A percentile compares a stretch with the other conserved stretches of the same genome.
Evolutionary conservation across 192 early-diverging fungal species (phyloP).

Genomic region (Coemansia sp.): DNA sequence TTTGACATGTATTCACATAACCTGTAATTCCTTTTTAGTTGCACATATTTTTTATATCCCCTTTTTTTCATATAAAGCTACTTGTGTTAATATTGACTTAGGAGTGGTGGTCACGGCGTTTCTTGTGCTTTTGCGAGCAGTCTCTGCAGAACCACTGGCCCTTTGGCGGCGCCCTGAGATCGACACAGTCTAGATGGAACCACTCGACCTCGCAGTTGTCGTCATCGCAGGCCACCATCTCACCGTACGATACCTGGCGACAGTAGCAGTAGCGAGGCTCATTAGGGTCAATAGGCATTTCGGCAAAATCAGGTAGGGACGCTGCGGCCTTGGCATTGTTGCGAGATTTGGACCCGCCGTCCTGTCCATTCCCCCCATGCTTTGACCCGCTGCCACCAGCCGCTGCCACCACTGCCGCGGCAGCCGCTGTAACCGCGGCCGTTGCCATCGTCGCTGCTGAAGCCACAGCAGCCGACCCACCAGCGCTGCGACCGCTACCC

Average conservation of each 20-base stretch:
- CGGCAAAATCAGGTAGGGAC: conserved; percentile 40
- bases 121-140: conserved; percentile 59
- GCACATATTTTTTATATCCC: not conserved
- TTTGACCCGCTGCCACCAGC: not conserved
- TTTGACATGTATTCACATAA: not conserved
- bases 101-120: conserved; percentile 31
- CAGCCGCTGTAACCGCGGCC: not conserved
- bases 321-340: conserved; percentile 18
- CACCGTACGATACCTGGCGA: conserved; percentile 91
- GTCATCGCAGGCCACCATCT: conserved; percentile 97
- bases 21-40: not conserved
- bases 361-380: not conserved
- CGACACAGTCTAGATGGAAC: conserved; percentile 96
- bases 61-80: not conserved
- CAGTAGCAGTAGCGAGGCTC: conserved; percentile 98
- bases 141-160: conserved; percentile 95
- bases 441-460: not conserved
- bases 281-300: conserved; percentile 90
- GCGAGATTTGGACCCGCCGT: conserved; percentile 4
- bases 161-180: conserved; percentile 80
- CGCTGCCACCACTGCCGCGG: not conserved
- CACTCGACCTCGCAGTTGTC: conserved; percentile 93
- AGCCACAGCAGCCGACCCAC: not conserved
- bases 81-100: not conserved
- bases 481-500: conserved; percentile 1